Evolutionary conservation across 306 rosid genomes (phyloP).

Genomic region (Sicyos edulis): DNA sequence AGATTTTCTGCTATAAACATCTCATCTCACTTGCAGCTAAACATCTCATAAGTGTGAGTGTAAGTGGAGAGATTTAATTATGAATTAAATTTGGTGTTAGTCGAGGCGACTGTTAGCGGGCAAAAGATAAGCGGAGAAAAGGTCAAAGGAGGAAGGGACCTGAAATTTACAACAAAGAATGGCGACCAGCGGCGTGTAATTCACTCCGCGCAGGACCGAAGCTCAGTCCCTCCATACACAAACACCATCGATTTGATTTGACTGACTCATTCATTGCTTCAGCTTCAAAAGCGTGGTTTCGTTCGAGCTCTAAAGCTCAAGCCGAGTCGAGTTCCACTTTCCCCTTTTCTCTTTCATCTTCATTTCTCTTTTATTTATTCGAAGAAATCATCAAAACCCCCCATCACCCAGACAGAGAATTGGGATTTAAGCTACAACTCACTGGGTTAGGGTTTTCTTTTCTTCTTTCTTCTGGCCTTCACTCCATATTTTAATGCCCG

Average conservation of each 20-base stretch:
- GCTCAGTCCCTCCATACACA: background rate
- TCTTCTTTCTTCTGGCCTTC: background rate
- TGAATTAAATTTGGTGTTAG: too few species aligned
- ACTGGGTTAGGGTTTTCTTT: constrained; percentile 16
- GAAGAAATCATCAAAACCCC: constrained; percentile 13
- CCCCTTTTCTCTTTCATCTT: background rate
- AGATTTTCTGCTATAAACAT: too few species aligned
- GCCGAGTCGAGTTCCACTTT: background rate
- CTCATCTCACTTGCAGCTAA: too few species aligned
- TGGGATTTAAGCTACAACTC: constrained; percentile 12
- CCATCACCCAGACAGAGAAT: constrained; percentile 11
- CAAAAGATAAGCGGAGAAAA: too few species aligned
- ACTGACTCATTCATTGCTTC: background rate
- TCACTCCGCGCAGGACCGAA: constrained; percentile 11
- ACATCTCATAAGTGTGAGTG: too few species aligned
- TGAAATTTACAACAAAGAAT: background rate
- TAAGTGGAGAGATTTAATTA: too few species aligned
- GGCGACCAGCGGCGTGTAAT: constrained; percentile 12
- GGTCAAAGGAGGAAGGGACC: too few species aligned
- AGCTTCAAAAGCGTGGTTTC: background rate
- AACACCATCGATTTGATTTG: background rate
- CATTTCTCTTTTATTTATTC: background rate
- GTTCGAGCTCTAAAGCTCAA: background rate
- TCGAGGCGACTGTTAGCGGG: too few species aligned
- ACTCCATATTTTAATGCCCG: constrained; percentile 2